phyloP scores from a whole-genome alignment of 1,139 yeast species.

The Kodamaea sp. region DNA sequence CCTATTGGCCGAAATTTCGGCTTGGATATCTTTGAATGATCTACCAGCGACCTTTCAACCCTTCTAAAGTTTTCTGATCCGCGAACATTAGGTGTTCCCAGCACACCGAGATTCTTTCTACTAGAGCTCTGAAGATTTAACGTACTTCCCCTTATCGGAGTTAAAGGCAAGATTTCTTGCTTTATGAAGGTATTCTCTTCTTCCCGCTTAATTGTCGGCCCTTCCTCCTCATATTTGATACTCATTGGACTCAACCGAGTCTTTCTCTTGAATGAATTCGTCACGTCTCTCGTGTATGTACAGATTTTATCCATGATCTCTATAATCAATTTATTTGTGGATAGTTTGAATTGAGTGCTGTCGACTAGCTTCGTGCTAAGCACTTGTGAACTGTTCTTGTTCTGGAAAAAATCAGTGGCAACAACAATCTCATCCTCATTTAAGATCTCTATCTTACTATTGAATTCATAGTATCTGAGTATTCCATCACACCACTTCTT shows the following conservation, averaged over 20 bases:
- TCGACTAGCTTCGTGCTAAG: slow-evolving; percentile 12
- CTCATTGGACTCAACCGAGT: slow-evolving; percentile 5
- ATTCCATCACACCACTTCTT: slow-evolving; percentile 60
- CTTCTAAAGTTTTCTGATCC: too few species aligned
- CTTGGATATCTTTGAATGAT: not conserved
- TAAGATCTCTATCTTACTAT: slow-evolving; percentile 46
- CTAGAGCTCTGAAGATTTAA: slow-evolving; percentile 2
- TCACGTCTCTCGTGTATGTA: slow-evolving; percentile 10
- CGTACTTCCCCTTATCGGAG: not conserved
- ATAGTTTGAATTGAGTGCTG: slow-evolving; percentile 17
- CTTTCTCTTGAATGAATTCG: slow-evolving; percentile 7
- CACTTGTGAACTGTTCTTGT: slow-evolving; percentile 13
- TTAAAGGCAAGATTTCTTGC: slow-evolving; percentile 1
- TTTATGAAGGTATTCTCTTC: not conserved
- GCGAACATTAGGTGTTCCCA: not conserved
- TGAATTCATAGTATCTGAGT: slow-evolving; percentile 48
- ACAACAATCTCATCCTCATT: slow-evolving; percentile 35
- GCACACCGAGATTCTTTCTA: too few species aligned
- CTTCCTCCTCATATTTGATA: slow-evolving; percentile 8
- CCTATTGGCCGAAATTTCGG: slow-evolving; percentile 10
- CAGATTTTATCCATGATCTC: slow-evolving; percentile 16
- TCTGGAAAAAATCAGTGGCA: slow-evolving; percentile 32
- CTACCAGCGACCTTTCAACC: not conserved
- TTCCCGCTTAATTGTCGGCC: not conserved
- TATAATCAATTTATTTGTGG: slow-evolving; percentile 19